phyloP scores from a whole-genome alignment of 805 yeast genomes.

The Monosporozyma yasuniensis region DNA sequence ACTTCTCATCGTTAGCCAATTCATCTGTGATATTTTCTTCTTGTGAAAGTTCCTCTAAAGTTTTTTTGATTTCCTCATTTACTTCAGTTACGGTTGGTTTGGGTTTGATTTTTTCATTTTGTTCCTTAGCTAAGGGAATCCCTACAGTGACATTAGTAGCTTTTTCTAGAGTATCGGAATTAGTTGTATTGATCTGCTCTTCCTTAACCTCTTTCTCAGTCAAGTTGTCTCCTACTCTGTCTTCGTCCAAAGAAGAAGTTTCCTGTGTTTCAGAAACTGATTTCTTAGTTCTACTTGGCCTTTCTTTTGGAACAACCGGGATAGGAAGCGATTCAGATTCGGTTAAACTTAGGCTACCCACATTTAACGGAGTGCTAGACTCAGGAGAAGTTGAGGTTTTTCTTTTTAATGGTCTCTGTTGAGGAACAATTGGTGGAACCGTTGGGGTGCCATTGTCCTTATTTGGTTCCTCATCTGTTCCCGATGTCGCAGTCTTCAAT shows the following conservation, averaged over 20 bases:
- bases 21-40: too few relatives aligned
- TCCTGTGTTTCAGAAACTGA: too few relatives aligned
- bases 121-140: too few relatives aligned
- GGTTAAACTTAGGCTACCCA: neutral
- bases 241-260: too few relatives aligned
- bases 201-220: neutral
- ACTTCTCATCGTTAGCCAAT: too few relatives aligned
- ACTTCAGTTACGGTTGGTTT: too few relatives aligned
- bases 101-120: too few relatives aligned
- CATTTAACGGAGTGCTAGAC: neutral
- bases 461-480: neutral
- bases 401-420: neutral
- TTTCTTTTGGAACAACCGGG: neutral
- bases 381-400: neutral
- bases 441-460: neutral
- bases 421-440: neutral
- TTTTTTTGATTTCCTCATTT: too few relatives aligned
- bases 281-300: neutral
- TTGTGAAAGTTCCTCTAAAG: too few relatives aligned
- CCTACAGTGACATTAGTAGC: too few relatives aligned
- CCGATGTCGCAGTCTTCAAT: neutral
- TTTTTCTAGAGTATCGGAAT: neutral
- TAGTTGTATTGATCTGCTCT: neutral
- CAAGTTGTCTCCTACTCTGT: too few relatives aligned
- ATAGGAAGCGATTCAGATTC: neutral